phyloP scores from a whole-genome alignment of 352 stramenopile species.

The Peronosclerospora sorghi region DNA sequence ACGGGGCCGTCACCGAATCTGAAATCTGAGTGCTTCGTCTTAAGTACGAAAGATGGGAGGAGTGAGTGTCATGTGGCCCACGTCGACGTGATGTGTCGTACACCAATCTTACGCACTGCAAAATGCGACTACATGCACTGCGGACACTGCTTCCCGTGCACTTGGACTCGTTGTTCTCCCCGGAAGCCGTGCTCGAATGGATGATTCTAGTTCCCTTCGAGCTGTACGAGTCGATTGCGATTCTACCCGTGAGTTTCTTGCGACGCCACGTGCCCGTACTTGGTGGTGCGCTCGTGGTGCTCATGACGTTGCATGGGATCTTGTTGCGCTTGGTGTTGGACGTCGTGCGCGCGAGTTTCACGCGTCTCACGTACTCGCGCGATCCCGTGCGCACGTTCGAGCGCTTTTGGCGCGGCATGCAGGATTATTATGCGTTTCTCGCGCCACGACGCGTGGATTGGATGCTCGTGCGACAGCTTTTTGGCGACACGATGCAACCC shows the following conservation, averaged over 20 bases:
- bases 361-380: conserved; percentile 49
- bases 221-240: conserved; percentile 63
- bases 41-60: too few species aligned
- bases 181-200: conserved; percentile 37
- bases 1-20: too few species aligned
- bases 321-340: conserved; percentile 58
- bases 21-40: too few species aligned
- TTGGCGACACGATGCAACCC: conserved; percentile 45
- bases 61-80: too few species aligned
- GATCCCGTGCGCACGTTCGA: conserved; percentile 63
- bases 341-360: conserved; percentile 49
- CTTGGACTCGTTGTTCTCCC: conserved; percentile 26
- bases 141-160: conserved; percentile 11
- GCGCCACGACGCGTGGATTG: conserved; percentile 42
- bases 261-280: conserved; percentile 62
- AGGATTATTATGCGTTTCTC: conserved; percentile 57
- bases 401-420: conserved; percentile 60
- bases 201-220: conserved; percentile 57
- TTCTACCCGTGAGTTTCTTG: conserved; percentile 64
- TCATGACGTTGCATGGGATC: conserved; percentile 68
- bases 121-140: too few species aligned
- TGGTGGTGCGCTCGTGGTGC: conserved; percentile 61
- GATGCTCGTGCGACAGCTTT: conserved; percentile 59
- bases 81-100: too few species aligned
- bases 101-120: too few species aligned